Percentiles rank a stretch among this genome's conserved stretches.
These are phyloP conservation scores for Odontarrhena argentea DNA, from an alignment of 345 rosid species.

Conservation along the genomic window DNA sequence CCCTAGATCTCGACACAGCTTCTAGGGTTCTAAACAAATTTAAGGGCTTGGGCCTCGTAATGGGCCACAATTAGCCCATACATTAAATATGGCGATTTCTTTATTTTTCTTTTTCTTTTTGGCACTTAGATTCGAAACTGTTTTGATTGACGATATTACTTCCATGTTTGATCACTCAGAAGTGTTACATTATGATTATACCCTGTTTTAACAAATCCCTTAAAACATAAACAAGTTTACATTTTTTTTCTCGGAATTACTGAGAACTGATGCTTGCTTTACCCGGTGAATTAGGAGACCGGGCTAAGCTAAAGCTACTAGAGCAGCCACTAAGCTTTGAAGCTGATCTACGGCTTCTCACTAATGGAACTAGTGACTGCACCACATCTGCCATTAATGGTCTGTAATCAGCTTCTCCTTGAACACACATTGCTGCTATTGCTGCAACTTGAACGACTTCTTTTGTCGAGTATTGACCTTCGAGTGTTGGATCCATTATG, in stretches of 20 bases:
- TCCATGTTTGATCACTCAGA: constrained; percentile 20
- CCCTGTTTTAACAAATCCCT: background rate
- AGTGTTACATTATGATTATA: constrained; percentile 11
- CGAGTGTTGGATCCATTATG: constrained; percentile 85
- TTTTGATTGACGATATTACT: background rate
- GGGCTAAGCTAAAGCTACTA: constrained; percentile 50
- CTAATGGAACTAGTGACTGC: constrained; percentile 80
- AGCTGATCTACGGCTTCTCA: constrained; percentile 59
- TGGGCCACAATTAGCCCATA: background rate
- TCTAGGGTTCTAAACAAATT: constrained; percentile 29
- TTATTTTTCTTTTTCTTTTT: too few relatives aligned
- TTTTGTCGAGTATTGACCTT: constrained; percentile 78
- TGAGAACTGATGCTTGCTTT: constrained; percentile 44
- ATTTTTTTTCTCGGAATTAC: too few relatives aligned
- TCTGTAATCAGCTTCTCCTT: constrained; percentile 86
- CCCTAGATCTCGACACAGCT: constrained; percentile 33
- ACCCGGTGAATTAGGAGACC: constrained; percentile 49
- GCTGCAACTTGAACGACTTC: constrained; percentile 93
- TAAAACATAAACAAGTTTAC: constrained; percentile 7
- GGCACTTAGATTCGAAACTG: background rate
- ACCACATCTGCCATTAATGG: constrained; percentile 95
- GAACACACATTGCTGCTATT: constrained; percentile 95
- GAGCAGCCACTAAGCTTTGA: constrained; percentile 59
- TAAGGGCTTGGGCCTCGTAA: background rate
- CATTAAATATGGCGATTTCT: background rate